These are phyloP conservation scores for Nicotiana knightiana DNA, from an alignment of 257 asterid genomes.

Conservation along the genomic window DNA sequence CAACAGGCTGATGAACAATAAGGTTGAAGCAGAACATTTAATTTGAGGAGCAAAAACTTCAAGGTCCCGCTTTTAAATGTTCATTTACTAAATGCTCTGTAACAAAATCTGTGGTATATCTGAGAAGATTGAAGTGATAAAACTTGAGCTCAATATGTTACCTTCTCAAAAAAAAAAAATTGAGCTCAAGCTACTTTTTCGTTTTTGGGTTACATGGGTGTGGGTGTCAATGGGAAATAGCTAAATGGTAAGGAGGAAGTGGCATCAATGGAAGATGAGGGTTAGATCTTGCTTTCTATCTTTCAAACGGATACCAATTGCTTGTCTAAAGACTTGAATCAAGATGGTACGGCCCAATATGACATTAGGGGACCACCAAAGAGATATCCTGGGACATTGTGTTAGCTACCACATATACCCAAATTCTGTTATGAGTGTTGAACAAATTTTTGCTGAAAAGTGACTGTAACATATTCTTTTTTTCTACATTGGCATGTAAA, in stretches of 20 bases:
- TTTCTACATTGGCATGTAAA: background rate
- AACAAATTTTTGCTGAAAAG: background rate
- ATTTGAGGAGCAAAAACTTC: background rate
- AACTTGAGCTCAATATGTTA: background rate
- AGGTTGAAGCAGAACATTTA: background rate
- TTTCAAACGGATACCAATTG: too few relatives aligned
- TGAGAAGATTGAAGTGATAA: too few relatives aligned
- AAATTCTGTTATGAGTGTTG: background rate
- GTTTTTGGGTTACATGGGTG: too few relatives aligned
- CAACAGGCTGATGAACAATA: background rate
- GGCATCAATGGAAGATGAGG: too few relatives aligned
- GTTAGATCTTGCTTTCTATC: too few relatives aligned
- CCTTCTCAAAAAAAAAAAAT: background rate
- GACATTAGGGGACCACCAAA: background rate
- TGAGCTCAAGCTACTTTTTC: background rate
- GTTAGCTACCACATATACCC: background rate
- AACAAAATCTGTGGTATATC: background rate
- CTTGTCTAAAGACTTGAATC: background rate
- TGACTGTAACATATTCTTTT: background rate
- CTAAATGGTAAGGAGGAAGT: too few relatives aligned
- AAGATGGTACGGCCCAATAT: background rate
- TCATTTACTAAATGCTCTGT: background rate
- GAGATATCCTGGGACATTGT: background rate
- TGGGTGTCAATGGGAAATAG: too few relatives aligned
- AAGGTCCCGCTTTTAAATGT: background rate